A percentile compares a stretch with the other conserved stretches of the same genome.
phyloP scores from a whole-genome alignment of 176 grass and related monocot genomes.

The Zoysia pacifica region DNA sequence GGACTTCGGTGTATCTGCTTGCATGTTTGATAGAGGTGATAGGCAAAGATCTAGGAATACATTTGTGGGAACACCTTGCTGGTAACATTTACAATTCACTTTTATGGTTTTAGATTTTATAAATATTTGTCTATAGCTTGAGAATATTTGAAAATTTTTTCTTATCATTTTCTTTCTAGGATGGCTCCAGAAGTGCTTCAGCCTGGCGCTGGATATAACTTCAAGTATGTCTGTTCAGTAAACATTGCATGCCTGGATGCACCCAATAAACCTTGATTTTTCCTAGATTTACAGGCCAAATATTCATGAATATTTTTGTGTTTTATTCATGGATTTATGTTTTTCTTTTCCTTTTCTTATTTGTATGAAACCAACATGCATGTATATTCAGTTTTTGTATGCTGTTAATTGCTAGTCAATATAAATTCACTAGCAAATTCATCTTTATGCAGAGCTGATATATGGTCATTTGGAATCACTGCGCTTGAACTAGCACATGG shows the following conservation, averaged over 20 bases:
- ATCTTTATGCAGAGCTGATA: slow-evolving; percentile 82
- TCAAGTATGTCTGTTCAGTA: slow-evolving; percentile 76
- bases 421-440: slow-evolving; percentile 10
- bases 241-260: slow-evolving; percentile 20
- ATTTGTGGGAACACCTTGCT: slow-evolving; percentile 99
- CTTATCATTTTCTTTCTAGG: slow-evolving; percentile 57
- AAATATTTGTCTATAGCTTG: slow-evolving; percentile 8
- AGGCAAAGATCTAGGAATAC: slow-evolving; percentile 96
- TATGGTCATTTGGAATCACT: slow-evolving; percentile 99
- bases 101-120: slow-evolving; percentile 11
- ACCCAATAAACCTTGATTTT: not conserved
- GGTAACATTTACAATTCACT: slow-evolving; percentile 45
- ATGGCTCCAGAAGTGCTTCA: slow-evolving; percentile 99
- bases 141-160: slow-evolving; percentile 29
- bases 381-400: not conserved
- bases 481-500: slow-evolving; percentile 97
- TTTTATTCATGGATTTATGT: not conserved
- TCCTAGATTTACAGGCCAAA: not conserved
- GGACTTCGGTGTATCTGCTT: slow-evolving; percentile 95
- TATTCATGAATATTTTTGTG: not conserved
- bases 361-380: not conserved
- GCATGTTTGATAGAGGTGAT: slow-evolving; percentile 98
- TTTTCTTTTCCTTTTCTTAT: not conserved
- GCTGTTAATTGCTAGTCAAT: slow-evolving; percentile 2
- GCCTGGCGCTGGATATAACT: slow-evolving; percentile 93